phyloP scores from a whole-genome alignment of 176 grass and related monocot genomes.

The Elymus sibiricus region DNA sequence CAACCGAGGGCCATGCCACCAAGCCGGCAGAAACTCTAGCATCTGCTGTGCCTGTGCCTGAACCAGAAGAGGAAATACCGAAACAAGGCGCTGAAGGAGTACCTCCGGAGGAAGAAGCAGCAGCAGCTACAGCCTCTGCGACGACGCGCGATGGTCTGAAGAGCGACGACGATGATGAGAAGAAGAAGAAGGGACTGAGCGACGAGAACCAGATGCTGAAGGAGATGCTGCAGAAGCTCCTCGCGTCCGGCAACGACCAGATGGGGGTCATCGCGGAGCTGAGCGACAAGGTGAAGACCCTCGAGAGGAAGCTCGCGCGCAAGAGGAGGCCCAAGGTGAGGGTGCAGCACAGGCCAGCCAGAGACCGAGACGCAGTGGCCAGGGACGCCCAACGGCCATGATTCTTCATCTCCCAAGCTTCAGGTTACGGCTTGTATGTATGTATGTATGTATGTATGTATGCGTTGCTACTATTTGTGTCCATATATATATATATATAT shows the following conservation, averaged over 20 bases:
- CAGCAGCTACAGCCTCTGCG: background rate
- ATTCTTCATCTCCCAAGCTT: background rate
- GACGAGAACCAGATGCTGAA: constrained; percentile 72
- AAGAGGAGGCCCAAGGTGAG: constrained; percentile 44
- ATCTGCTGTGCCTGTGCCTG: background rate
- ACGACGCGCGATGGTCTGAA: background rate
- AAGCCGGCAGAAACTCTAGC: background rate
- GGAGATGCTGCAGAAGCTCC: constrained; percentile 54
- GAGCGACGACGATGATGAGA: background rate
- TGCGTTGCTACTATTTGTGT: background rate
- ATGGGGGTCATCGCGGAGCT: constrained; percentile 51
- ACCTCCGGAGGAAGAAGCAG: background rate
- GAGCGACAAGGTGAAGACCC: constrained; percentile 53
- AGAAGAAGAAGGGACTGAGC: constrained; percentile 22
- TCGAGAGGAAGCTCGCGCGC: constrained; percentile 50
- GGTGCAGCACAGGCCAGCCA: constrained; percentile 20
- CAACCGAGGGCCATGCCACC: background rate
- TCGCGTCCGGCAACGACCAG: constrained; percentile 49
- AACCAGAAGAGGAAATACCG: no score
- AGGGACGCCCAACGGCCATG: background rate
- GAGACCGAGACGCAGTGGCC: no score
- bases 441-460: background rate
- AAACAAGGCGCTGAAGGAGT: background rate
- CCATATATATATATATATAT: background rate
- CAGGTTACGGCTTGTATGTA: no score